phyloP scores from a whole-genome alignment of 1,284 basidiomycete species.

The Xerocomus nothofagi region DNA sequence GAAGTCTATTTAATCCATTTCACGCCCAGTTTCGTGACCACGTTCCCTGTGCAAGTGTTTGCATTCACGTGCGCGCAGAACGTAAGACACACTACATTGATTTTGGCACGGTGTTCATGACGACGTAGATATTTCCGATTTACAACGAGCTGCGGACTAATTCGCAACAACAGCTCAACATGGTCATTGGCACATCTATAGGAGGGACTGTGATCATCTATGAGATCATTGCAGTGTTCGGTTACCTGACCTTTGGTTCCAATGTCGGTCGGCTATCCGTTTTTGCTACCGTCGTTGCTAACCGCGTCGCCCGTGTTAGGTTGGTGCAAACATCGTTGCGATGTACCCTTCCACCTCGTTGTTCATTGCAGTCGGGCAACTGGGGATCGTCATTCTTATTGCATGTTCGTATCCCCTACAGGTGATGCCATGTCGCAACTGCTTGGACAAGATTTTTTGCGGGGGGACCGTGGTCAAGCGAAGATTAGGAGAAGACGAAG shows the following conservation, averaged over 20 bases:
- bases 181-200: constrained; percentile 85
- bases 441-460: constrained; percentile 87
- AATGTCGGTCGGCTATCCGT: constrained; percentile 46
- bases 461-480: constrained; percentile 37
- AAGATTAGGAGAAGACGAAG: constrained; percentile 45
- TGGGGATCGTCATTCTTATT: constrained; percentile 91
- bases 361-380: constrained; percentile 90
- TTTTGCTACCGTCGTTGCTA: constrained; percentile 3
- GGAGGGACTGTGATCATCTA: constrained; percentile 79
- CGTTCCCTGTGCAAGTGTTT: constrained; percentile 94
- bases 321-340: constrained; percentile 89
- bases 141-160: constrained; percentile 91
- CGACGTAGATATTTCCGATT: constrained; percentile 77
- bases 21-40: constrained; percentile 79
- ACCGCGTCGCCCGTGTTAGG: constrained; percentile 42
- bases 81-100: constrained; percentile 44
- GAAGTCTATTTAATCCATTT: constrained; percentile 70
- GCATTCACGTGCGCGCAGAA: constrained; percentile 92
- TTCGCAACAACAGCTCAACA: constrained; percentile 81
- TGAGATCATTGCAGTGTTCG: constrained; percentile 82
- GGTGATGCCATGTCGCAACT: constrained; percentile 91
- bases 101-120: constrained; percentile 25
- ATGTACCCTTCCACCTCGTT: constrained; percentile 95
- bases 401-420: constrained; percentile 92
- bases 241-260: constrained; percentile 94